These are phyloP conservation scores for Wallacemonas sp. DNA, from an alignment of 208 protist species.

Conservation along the genomic window DNA sequence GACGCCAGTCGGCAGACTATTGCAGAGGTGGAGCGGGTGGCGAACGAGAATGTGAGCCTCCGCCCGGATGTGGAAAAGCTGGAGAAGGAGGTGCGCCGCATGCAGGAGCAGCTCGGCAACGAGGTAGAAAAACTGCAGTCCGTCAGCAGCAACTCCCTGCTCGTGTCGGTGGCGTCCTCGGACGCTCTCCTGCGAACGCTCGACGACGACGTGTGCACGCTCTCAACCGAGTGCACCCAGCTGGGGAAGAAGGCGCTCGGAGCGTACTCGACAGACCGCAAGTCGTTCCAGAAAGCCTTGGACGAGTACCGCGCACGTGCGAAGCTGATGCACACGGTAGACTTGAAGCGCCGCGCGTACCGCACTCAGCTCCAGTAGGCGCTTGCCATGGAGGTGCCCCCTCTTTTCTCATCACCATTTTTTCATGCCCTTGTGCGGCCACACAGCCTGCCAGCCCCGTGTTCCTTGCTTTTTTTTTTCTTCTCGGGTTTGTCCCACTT, in stretches of 20 bases:
- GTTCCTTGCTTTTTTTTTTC: constrained; percentile 7
- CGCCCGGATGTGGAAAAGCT: constrained; percentile 51
- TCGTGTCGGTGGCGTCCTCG: constrained; percentile 60
- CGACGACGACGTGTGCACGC: constrained; percentile 50
- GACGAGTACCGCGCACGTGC: constrained; percentile 56
- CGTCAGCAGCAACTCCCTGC: constrained; percentile 36
- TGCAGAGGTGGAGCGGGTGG: constrained; percentile 61
- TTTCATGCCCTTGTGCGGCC: background rate
- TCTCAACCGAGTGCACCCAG: constrained; percentile 36
- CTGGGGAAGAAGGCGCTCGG: constrained; percentile 42
- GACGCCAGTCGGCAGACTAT: constrained; percentile 54
- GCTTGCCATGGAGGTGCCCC: background rate
- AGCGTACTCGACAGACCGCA: constrained; percentile 40
- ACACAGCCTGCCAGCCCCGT: background rate
- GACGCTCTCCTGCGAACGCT: constrained; percentile 71
- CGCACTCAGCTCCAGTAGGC: constrained; percentile 28
- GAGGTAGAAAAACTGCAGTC: constrained; percentile 57
- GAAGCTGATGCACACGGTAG: constrained; percentile 66
- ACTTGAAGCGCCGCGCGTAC: constrained; percentile 65
- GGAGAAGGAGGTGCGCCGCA: constrained; percentile 41
- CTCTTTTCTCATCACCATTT: background rate
- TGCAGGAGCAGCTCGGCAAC: constrained; percentile 51
- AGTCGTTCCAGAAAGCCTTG: constrained; percentile 54
- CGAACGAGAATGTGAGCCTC: constrained; percentile 53
- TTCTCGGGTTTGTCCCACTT: background rate